Conservation (phyloP, 768 basidiomycete genomes). For the Piloderma croceum region DNA sequence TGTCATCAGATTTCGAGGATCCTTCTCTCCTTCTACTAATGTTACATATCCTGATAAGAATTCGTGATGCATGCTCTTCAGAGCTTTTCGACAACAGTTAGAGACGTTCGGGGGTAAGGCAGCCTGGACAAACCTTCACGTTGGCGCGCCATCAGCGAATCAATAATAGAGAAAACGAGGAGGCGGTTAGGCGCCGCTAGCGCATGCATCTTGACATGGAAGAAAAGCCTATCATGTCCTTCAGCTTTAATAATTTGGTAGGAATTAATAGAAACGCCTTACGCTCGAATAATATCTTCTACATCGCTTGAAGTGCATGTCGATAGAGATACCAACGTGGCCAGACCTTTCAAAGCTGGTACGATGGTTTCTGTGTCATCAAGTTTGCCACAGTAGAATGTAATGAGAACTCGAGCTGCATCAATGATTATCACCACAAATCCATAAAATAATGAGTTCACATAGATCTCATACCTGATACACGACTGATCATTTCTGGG, state of each 20-base stretch:
- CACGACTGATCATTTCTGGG: conserved; percentile 60
- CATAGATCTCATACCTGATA: conserved; percentile 57
- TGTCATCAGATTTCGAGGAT: conserved; percentile 87
- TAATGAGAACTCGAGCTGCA: conserved; percentile 73
- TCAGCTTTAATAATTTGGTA: neutral
- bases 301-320: conserved; percentile 63
- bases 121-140: conserved; percentile 46
- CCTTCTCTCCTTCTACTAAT: conserved; percentile 94
- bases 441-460: conserved; percentile 5
- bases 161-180: conserved; percentile 74
- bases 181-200: conserved; percentile 80
- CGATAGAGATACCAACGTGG: conserved; percentile 56
- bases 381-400: conserved; percentile 82
- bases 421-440: conserved; percentile 6
- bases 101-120: no score
- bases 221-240: neutral
- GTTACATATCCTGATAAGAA: conserved; percentile 73
- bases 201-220: conserved; percentile 11
- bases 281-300: conserved; percentile 58
- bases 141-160: conserved; percentile 67
- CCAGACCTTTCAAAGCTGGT: conserved; percentile 73
- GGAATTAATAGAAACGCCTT: conserved; percentile 5
- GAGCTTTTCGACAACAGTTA: conserved; percentile 32
- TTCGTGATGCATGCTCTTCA: conserved; percentile 64
- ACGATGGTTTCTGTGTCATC: conserved; percentile 82